Evolutionary conservation across 352 stramenopile genomes (phyloP).

Genomic region (Chrysophaeum taylorii): DNA sequence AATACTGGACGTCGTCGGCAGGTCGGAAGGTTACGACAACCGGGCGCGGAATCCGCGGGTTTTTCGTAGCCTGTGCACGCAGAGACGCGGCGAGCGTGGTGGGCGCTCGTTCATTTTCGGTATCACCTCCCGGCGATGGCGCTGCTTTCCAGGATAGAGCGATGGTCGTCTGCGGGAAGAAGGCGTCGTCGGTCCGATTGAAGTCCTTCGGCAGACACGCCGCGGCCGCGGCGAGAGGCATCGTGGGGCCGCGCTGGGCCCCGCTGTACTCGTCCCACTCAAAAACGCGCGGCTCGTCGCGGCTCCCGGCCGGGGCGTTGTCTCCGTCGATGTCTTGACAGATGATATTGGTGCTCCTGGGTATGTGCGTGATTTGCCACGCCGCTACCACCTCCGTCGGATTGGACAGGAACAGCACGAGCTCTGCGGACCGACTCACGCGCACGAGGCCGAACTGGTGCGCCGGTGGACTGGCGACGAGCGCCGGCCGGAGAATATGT

Average conservation of each 20-base stretch:
- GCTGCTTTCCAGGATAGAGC: slow-evolving; percentile 16
- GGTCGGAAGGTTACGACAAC: slow-evolving; percentile 27
- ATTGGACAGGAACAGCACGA: slow-evolving; percentile 30
- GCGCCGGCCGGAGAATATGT: slow-evolving; percentile 22
- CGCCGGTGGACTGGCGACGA: slow-evolving; percentile 22
- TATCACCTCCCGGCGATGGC: slow-evolving; percentile 3
- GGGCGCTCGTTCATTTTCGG: no score
- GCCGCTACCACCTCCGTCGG: slow-evolving; percentile 30
- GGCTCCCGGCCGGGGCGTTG: background rate
- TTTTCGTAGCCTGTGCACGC: slow-evolving; percentile 13
- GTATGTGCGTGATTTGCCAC: slow-evolving; percentile 29
- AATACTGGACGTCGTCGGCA: slow-evolving; percentile 26
- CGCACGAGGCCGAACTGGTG: slow-evolving; percentile 31
- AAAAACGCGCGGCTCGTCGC: slow-evolving; percentile 34
- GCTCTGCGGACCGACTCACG: slow-evolving; percentile 16
- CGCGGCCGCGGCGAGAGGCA: slow-evolving; percentile 24
- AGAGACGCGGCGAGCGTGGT: slow-evolving; percentile 17
- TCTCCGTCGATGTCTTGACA: slow-evolving; percentile 15
- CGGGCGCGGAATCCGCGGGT: slow-evolving; percentile 22
- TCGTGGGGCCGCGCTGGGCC: slow-evolving; percentile 16
- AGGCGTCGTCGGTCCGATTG: slow-evolving; percentile 22
- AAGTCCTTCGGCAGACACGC: slow-evolving; percentile 32
- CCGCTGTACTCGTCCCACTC: slow-evolving; percentile 24
- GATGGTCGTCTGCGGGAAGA: slow-evolving; percentile 20
- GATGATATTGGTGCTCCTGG: no score